phyloP scores from a whole-genome alignment of 495 filamentous ascomycete genomes.

The Xylaria venustula region DNA sequence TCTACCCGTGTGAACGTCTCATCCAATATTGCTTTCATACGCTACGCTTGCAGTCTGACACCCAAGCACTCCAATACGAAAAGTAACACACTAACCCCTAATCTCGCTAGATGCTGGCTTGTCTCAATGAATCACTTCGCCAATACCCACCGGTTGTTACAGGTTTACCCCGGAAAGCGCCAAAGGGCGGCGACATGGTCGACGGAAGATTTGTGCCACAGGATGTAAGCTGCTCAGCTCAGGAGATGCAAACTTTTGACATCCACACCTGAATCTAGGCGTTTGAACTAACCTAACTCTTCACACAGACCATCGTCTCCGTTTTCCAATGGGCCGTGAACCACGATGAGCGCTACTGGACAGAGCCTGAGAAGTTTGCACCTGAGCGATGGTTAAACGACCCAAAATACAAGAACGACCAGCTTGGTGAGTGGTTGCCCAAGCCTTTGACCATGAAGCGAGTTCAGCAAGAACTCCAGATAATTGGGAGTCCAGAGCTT shows the following conservation, averaged over 20 bases:
- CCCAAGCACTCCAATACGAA: not conserved
- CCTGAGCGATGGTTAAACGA: constrained; percentile 51
- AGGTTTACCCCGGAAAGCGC: constrained; percentile 43
- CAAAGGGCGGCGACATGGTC: constrained; percentile 46
- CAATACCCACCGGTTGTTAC: constrained; percentile 56
- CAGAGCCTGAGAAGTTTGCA: constrained; percentile 41
- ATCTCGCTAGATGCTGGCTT: constrained; percentile 43
- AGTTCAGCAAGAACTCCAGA: too few species aligned
- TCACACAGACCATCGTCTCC: constrained; percentile 42
- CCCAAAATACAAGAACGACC: constrained; percentile 38
- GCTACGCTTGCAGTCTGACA: not conserved
- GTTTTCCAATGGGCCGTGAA: constrained; percentile 50
- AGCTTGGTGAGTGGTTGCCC: constrained; percentile 13
- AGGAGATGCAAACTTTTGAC: too few species aligned
- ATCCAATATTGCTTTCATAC: not conserved
- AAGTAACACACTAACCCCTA: not conserved
- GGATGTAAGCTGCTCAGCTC: constrained; percentile 16
- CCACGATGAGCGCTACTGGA: constrained; percentile 36
- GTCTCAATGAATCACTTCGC: constrained; percentile 56
- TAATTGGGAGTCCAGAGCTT: too few species aligned
- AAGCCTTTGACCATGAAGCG: not conserved
- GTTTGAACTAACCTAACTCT: too few species aligned
- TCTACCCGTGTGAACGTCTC: not conserved
- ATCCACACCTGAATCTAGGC: too few species aligned
- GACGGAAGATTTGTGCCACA: constrained; percentile 46